Percentiles rank a stretch among this genome's conserved stretches.
These are phyloP conservation scores for Melampsora larici-populina DNA, from an alignment of 1,284 basidiomycete genomes.

Conservation along the genomic window DNA sequence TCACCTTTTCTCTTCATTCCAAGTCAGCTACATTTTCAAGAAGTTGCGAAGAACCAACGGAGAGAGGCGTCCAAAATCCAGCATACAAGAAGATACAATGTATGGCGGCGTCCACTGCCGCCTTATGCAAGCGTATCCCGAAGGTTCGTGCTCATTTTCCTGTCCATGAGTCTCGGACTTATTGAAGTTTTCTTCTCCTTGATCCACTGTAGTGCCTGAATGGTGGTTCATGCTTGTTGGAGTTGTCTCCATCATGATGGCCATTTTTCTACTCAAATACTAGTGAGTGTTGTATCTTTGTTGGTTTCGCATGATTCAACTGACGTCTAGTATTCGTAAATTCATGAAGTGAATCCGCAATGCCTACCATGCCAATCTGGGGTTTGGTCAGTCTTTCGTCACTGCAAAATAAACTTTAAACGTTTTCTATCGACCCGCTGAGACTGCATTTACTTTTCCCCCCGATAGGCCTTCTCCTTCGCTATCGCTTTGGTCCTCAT, in stretches of 20 bases:
- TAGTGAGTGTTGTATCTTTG: slow-evolving; percentile 4
- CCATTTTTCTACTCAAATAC: slow-evolving; percentile 47
- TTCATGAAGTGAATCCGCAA: slow-evolving; percentile 10
- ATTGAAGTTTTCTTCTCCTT: not conserved
- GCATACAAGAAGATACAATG: not conserved
- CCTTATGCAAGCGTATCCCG: slow-evolving; percentile 52
- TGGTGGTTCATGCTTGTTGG: too few species aligned
- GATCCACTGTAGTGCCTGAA: slow-evolving; percentile 52
- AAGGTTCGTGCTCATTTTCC: slow-evolving; percentile 42
- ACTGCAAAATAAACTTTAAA: too few species aligned
- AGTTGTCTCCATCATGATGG: slow-evolving; percentile 49
- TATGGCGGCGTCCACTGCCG: slow-evolving; percentile 52
- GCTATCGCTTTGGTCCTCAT: slow-evolving; percentile 20
- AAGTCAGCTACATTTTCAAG: not conserved
- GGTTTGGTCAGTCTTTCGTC: slow-evolving; percentile 23
- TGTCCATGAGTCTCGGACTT: too few species aligned
- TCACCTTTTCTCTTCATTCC: not conserved
- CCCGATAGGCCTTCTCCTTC: too few species aligned
- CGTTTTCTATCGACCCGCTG: too few species aligned
- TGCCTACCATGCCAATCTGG: slow-evolving; percentile 27
- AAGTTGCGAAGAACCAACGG: not conserved
- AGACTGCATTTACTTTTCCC: too few species aligned
- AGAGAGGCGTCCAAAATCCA: slow-evolving; percentile 36
- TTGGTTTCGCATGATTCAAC: not conserved
- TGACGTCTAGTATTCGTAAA: not conserved